These are phyloP conservation scores for Cocos nucifera DNA, from an alignment of 176 grass and related monocot genomes.

Conservation along the genomic window DNA sequence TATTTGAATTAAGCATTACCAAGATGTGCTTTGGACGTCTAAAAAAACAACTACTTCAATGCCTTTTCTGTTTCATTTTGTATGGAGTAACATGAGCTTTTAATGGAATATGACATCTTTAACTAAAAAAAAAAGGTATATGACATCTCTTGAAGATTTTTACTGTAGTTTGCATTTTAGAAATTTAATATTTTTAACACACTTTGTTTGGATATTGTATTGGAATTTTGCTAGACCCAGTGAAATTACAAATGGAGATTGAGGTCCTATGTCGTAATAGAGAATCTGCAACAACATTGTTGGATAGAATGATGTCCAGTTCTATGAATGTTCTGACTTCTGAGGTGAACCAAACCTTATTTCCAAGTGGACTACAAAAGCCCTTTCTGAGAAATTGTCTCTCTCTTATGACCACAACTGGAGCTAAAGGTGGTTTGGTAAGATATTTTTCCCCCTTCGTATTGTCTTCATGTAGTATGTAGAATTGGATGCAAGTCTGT, in stretches of 20 bases:
- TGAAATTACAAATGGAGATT: slow-evolving; percentile 57
- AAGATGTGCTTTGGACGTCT: too few species aligned
- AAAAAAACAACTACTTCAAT: too few species aligned
- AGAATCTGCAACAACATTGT: slow-evolving; percentile 37
- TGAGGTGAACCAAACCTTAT: slow-evolving; percentile 40
- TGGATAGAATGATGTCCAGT: slow-evolving; percentile 66
- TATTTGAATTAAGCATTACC: too few species aligned
- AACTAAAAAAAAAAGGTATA: too few species aligned
- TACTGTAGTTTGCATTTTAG: too few species aligned
- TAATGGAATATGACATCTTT: too few species aligned
- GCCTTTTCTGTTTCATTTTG: too few species aligned
- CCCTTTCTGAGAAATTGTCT: slow-evolving; percentile 73
- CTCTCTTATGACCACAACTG: slow-evolving; percentile 89
- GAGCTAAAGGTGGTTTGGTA: slow-evolving; percentile 80
- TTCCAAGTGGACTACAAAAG: slow-evolving; percentile 68
- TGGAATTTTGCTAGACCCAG: slow-evolving; percentile 28
- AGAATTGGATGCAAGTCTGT: too few species aligned
- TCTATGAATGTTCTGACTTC: slow-evolving; percentile 38
- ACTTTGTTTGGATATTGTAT: neutral
- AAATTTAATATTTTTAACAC: too few species aligned
- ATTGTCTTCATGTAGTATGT: neutral
- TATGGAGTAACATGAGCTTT: too few species aligned
- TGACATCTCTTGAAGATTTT: too few species aligned
- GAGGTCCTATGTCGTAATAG: slow-evolving; percentile 62
- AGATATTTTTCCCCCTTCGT: slow-evolving; percentile 5